Evolutionary conservation across 768 basidiomycete genomes (phyloP).

Genomic region (Termitomyces sp.): DNA sequence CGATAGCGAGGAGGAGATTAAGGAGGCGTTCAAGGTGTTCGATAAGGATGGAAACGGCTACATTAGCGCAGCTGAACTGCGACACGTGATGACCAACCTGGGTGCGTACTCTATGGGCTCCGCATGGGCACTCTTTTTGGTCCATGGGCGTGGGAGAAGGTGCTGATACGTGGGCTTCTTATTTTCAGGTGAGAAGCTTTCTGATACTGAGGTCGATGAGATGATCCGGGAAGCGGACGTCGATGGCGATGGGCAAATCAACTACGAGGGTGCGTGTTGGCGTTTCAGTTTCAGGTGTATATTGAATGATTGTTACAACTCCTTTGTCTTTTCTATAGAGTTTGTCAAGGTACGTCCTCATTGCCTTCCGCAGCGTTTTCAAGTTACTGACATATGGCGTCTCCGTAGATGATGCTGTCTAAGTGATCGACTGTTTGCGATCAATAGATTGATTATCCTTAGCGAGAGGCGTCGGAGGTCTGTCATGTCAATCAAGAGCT

Average conservation of each 20-base stretch:
- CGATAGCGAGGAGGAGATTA: constrained; percentile 92
- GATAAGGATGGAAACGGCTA: constrained; percentile 94
- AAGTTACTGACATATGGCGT: not conserved
- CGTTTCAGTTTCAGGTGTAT: not conserved
- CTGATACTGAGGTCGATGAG: constrained; percentile 86
- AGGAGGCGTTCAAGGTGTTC: constrained; percentile 95
- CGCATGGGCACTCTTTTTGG: not conserved
- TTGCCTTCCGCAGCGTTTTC: not conserved
- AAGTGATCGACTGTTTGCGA: constrained; percentile 37
- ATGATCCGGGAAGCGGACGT: constrained; percentile 97
- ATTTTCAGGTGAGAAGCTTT: constrained; percentile 71
- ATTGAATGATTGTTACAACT: constrained; percentile 1
- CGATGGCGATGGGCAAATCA: constrained; percentile 92
- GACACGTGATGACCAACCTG: constrained; percentile 89
- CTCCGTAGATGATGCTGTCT: constrained; percentile 65
- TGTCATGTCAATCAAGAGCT: not conserved
- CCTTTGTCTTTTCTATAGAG: constrained; percentile 37
- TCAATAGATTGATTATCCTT: constrained; percentile 3
- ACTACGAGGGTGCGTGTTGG: constrained; percentile 63
- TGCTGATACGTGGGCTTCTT: not conserved
- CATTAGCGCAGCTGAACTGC: constrained; percentile 82
- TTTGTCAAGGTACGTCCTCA: constrained; percentile 59
- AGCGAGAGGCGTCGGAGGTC: not conserved
- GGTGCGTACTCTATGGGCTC: constrained; percentile 40
- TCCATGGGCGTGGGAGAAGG: not conserved